These are phyloP conservation scores for Ilyonectria mors-panacis DNA, from an alignment of 2,329 filamentous ascomycete species.

Conservation along the genomic window DNA sequence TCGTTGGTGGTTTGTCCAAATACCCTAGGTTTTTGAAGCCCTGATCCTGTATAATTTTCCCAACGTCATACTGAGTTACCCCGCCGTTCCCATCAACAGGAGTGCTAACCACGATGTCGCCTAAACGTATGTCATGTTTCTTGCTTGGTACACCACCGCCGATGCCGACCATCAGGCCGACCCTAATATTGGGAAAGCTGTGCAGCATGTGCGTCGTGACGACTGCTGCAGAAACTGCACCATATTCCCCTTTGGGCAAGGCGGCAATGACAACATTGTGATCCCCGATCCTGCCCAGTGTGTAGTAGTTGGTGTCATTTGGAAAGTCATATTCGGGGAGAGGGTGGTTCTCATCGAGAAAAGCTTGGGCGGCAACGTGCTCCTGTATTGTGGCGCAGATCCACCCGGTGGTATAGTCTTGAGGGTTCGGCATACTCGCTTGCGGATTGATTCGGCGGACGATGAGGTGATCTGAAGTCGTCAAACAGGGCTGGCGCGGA, in stretches of 20 bases:
- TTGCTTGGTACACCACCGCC: background rate
- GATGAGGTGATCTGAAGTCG: too few species aligned
- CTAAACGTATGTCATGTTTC: background rate
- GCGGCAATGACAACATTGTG: constrained; percentile 41
- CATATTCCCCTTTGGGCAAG: constrained; percentile 34
- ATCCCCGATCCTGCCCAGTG: constrained; percentile 30
- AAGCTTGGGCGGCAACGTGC: constrained; percentile 29
- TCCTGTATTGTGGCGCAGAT: constrained; percentile 59
- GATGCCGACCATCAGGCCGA: constrained; percentile 4
- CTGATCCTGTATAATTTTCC: background rate
- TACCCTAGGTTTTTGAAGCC: too few species aligned
- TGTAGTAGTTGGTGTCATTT: constrained; percentile 36
- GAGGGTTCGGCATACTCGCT: too few species aligned
- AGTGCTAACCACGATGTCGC: background rate
- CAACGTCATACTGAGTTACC: constrained; percentile 3
- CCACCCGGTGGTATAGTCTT: constrained; percentile 60
- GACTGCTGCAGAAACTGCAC: constrained; percentile 32
- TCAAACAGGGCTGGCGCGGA: too few species aligned
- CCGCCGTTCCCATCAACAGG: too few species aligned
- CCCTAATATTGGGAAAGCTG: constrained; percentile 4
- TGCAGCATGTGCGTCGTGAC: constrained; percentile 49
- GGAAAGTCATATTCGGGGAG: too few species aligned
- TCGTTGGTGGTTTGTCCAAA: background rate
- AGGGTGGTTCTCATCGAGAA: background rate
- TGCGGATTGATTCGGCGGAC: too few species aligned